phyloP scores from a whole-genome alignment of 2,329 filamentous ascomycete species.

The Fragosphaeria purpurea region DNA sequence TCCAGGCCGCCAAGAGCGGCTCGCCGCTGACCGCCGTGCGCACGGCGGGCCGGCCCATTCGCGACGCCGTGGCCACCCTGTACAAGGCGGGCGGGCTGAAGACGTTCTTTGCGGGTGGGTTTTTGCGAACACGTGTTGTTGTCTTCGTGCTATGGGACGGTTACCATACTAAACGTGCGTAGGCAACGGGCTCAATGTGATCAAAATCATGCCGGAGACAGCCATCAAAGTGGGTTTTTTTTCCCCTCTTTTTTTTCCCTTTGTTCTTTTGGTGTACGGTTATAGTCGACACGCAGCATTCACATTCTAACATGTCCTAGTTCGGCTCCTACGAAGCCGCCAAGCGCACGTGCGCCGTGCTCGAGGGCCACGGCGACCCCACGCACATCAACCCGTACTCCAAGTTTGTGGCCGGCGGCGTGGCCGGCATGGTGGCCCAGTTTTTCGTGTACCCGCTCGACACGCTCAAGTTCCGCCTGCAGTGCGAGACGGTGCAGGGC shows the following conservation, averaged over 20 bases:
- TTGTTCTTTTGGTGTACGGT: not conserved
- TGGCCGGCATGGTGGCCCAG: conserved; percentile 92
- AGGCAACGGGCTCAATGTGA: conserved; percentile 93
- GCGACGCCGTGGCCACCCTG: conserved; percentile 64
- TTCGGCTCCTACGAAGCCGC: conserved; percentile 96
- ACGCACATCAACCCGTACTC: conserved; percentile 70
- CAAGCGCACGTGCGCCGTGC: conserved; percentile 72
- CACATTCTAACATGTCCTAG: conserved; percentile 15
- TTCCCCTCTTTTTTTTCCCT: not conserved
- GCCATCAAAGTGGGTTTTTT: conserved; percentile 60
- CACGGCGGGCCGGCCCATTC: conserved; percentile 58
- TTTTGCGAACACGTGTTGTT: too few relatives aligned
- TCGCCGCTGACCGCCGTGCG: conserved; percentile 53
- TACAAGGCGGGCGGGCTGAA: conserved; percentile 79
- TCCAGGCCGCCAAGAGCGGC: conserved; percentile 60
- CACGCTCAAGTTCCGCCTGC: conserved; percentile 71
- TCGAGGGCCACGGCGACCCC: conserved; percentile 82
- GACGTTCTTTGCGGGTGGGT: conserved; percentile 83
- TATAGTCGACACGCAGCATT: too few relatives aligned
- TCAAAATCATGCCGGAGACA: conserved; percentile 98
- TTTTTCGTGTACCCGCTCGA: conserved; percentile 93
- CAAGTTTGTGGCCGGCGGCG: conserved; percentile 82
- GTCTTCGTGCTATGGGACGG: too few relatives aligned
- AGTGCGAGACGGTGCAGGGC: conserved; percentile 85
- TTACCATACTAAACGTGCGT: conserved; percentile 6